Conservation (phyloP, 1,139 yeast genomes). For the Kurtzmaniella natalensis region DNA sequence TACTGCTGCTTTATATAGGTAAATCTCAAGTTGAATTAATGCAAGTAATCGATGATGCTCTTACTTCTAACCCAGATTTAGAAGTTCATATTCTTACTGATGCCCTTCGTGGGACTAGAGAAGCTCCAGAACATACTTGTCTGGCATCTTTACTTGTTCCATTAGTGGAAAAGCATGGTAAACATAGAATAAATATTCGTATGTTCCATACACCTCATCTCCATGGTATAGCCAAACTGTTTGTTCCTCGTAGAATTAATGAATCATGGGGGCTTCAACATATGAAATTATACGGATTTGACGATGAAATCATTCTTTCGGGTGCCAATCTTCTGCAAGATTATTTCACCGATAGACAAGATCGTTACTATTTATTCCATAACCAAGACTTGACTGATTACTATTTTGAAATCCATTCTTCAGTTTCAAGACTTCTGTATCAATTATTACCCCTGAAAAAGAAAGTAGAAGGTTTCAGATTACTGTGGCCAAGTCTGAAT, state of each 20-base stretch:
- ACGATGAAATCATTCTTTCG: slow-evolving; percentile 78
- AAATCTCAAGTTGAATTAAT: slow-evolving; percentile 73
- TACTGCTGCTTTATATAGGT: slow-evolving; percentile 87
- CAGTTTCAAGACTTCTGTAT: slow-evolving; percentile 68
- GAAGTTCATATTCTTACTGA: slow-evolving; percentile 76
- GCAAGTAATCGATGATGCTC: slow-evolving; percentile 54
- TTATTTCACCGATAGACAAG: slow-evolving; percentile 95
- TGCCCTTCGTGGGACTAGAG: slow-evolving; percentile 90
- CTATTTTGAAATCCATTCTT: slow-evolving; percentile 62
- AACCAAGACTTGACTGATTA: slow-evolving; percentile 60
- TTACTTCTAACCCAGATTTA: slow-evolving; percentile 54
- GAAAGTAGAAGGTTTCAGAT: slow-evolving; percentile 44
- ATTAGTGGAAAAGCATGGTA: slow-evolving; percentile 62
- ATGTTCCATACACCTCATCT: slow-evolving; percentile 90
- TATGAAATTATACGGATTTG: slow-evolving; percentile 95
- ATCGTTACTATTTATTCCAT: slow-evolving; percentile 75
- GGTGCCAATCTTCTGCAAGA: slow-evolving; percentile 93
- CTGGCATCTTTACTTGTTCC: slow-evolving; percentile 74
- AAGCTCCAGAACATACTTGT: slow-evolving; percentile 66
- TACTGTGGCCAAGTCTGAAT: slow-evolving; percentile 76
- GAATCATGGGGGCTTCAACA: slow-evolving; percentile 95
- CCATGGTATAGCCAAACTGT: slow-evolving; percentile 56
- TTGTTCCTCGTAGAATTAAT: slow-evolving; percentile 80
- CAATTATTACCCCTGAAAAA: slow-evolving; percentile 41
- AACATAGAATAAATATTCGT: slow-evolving; percentile 69